A percentile compares a stretch with the other conserved stretches of the same genome.
These are phyloP conservation scores for Wickerhamiella galacta DNA, from an alignment of 805 yeast species.

Conservation along the genomic window DNA sequence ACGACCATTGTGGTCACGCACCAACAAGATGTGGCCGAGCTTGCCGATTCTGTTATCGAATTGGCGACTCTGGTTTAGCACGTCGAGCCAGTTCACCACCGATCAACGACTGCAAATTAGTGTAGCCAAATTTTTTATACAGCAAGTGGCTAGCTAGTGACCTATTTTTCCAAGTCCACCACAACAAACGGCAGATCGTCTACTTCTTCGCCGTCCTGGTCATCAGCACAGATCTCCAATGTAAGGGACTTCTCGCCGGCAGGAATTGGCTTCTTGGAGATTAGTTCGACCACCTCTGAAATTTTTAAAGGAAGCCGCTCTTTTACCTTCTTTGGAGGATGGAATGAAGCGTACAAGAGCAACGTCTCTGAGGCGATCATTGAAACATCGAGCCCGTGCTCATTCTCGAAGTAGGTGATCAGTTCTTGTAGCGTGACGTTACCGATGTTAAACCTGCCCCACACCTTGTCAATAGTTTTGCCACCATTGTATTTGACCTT, in stretches of 20 bases:
- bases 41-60: constrained; percentile 27
- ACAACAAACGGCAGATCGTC: constrained; percentile 75
- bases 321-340: constrained; percentile 76
- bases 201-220: constrained; percentile 82
- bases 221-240: constrained; percentile 86
- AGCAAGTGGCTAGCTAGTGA: too few species aligned
- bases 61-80: too few species aligned
- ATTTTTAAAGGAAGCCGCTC: constrained; percentile 55
- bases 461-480: constrained; percentile 68
- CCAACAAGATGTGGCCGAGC: constrained; percentile 43
- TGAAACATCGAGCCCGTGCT: constrained; percentile 73
- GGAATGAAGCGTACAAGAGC: constrained; percentile 78
- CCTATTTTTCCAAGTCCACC: constrained; percentile 19
- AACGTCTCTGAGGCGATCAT: constrained; percentile 90
- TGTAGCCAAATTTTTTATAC: background rate
- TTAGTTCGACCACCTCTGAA: constrained; percentile 63
- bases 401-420: constrained; percentile 54
- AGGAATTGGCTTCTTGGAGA: constrained; percentile 70
- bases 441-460: constrained; percentile 79
- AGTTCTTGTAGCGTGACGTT: constrained; percentile 56
- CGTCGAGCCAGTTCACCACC: too few species aligned
- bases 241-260: constrained; percentile 59
- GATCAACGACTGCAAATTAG: background rate
- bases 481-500: constrained; percentile 61
- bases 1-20: constrained; percentile 59